Base-by-base conservation (phyloP, 2,329 filamentous ascomycete species). In the Incumbomyces delicatus region DNA sequence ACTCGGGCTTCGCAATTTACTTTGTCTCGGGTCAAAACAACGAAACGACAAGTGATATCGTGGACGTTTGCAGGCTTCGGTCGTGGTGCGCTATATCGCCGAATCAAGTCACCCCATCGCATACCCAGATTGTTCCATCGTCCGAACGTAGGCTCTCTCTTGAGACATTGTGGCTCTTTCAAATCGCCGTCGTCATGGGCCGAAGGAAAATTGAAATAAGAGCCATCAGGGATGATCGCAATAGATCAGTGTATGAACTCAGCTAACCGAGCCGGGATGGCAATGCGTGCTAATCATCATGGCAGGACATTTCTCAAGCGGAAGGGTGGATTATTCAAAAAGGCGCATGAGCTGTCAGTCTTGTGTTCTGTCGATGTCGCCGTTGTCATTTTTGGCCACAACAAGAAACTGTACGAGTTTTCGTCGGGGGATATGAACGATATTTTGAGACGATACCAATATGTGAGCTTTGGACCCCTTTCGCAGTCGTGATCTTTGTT, bases 181-280 rank as follows among this genome's bases (percentile, higher is more conserved):
- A 35, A 8, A 13, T 17, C n/a, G 42, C 18, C 12, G 12, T 7
- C 44, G 69, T 53, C 45, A 98, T 98, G 92, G 92, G 92, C 67
- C 83, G 92, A 68, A 82, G 92, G 77, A 98, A 98, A 80, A 98
- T 98, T 65, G 92, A 96, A 74, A 96, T 98, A 76, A 95, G 95
- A 72, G 87, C 90, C 59, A 96, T 96, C 76, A 95, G 95, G 71
- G 89, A 95, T 80, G 89, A 95, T 69, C 81, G 89, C 61, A 95
- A 95, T 65, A 87, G 89, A 65, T 95, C 89, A 61, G 89, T 95
- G 89, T 95, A 87, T 69, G 87, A 74, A 12, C 57, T 53, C n/a
- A n/a, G n/a, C n/a, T n/a, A n/a, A n/a, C n/a, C n/a, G n/a, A n/a
- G n/a, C n/a, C n/a, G n/a, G n/a, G n/a, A n/a, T n/a, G n/a, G 46